Evolutionary conservation across 257 asterid species (phyloP).

Genomic region (Nicotiana tabacum): DNA sequence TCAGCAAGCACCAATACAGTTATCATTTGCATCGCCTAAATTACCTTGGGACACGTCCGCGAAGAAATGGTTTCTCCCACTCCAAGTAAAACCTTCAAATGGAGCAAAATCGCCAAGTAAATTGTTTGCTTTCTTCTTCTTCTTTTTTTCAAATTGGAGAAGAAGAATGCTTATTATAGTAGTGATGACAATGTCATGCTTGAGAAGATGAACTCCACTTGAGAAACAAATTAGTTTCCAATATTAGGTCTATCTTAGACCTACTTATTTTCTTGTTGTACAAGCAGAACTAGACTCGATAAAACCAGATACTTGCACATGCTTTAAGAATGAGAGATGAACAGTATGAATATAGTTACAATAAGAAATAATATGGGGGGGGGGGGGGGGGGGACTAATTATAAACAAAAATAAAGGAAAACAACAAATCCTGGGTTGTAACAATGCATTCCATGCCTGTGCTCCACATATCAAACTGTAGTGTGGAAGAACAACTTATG

Average conservation of each 20-base stretch:
- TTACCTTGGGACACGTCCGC: conserved; percentile 83
- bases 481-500: background rate
- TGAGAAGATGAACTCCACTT: background rate
- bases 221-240: background rate
- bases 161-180: background rate
- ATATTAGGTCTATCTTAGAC: background rate
- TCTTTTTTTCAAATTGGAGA: no score
- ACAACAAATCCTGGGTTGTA: background rate
- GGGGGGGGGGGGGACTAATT: no score
- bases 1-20: background rate
- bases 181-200: background rate
- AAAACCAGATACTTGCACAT: background rate
- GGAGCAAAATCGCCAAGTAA: background rate
- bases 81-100: conserved; percentile 76
- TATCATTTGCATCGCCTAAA: background rate
- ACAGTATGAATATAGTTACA: background rate
- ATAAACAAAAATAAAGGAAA: background rate
- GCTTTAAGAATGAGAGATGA: background rate
- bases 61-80: conserved; percentile 77
- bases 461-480: background rate
- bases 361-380: no score
- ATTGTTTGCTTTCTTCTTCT: background rate
- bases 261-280: background rate
- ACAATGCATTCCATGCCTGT: background rate
- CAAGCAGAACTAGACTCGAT: background rate